Base-by-base conservation (phyloP, 805 yeast species). In the Starmerella apis region DNA sequence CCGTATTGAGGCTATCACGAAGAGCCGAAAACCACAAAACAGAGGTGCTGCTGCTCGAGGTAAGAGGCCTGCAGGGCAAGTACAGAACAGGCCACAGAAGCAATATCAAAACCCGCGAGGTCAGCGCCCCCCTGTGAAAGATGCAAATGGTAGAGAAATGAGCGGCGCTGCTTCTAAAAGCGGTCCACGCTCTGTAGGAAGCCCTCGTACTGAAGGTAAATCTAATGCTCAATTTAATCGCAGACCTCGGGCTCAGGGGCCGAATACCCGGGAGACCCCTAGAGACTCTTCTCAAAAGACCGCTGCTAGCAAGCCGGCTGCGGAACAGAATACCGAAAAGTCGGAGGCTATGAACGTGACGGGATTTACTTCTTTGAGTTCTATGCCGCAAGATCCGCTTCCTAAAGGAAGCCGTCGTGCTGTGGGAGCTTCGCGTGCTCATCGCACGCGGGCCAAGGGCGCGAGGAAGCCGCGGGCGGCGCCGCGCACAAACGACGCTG, bases 1-100 rank as follows among this genome's bases (percentile, higher is more conserved):
- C 28, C 55, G 61, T 3, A 59, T 59, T 43, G 59, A 59, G 37
- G 57, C 55, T 13, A 50, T 56, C 31, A 48, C 59, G 25, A 49
- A 51, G 36, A 49, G 39, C 4, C 31, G 31, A 11, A 37, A 41
- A 13, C 22, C 31, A 24, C 14, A 25, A 3, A 41, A 31, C 18
- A 10, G 18, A 25, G 27, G 28, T 4, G 3, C 47, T 9, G 14
- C 18, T 14, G 14, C 47, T 32, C 35, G 16, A 31, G 32, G 43
- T 20, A 33, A 9, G 14, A 33, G 19, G 23, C 23, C 23, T 2
- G 13, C 14, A 11, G 37, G 36, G 16, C 38, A 9, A 16, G 5
- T 13, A 35, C 38, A 35, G 22, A 22, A 35, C 24, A 35, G 38
- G 11, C 18, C 23, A 9, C 37, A 6, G 7, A 7, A 14, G 22